These are phyloP conservation scores for Rhododendron ovatum DNA, from an alignment of 148 eudicot species.

Conservation along the genomic window DNA sequence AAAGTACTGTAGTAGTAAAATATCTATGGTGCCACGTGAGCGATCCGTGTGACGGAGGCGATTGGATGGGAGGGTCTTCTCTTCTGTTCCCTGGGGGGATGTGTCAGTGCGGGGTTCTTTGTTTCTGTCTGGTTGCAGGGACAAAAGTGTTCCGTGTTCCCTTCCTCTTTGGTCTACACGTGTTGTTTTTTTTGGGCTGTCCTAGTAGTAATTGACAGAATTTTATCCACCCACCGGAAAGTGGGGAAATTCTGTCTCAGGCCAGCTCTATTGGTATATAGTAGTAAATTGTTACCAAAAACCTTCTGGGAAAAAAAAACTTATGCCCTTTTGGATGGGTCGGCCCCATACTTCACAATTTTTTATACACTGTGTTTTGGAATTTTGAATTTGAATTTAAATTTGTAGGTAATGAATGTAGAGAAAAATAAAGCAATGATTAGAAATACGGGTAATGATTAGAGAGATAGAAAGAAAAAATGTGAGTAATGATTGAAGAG, in stretches of 20 bases:
- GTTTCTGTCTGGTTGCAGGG: not conserved
- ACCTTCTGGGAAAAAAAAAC: too few relatives aligned
- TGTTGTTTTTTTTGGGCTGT: not conserved
- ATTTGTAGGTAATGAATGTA: too few relatives aligned
- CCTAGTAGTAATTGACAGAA: not conserved
- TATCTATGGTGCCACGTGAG: not conserved
- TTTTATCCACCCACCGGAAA: not conserved
- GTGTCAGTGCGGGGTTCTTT: not conserved
- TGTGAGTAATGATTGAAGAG: too few relatives aligned
- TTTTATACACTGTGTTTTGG: too few relatives aligned
- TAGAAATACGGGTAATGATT: too few relatives aligned
- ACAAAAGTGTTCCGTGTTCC: not conserved
- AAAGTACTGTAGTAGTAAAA: not conserved
- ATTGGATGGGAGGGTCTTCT: not conserved
- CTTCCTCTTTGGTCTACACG: not conserved
- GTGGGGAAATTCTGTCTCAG: not conserved
- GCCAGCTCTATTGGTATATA: too few relatives aligned
- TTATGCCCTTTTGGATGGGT: too few relatives aligned
- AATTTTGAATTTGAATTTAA: too few relatives aligned
- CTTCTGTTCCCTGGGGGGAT: not conserved
- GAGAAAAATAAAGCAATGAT: too few relatives aligned
- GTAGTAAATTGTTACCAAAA: too few relatives aligned
- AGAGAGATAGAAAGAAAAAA: too few relatives aligned
- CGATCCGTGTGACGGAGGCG: not conserved
- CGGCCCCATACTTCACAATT: too few relatives aligned